A percentile compares a stretch with the other conserved stretches of the same genome.
Evolutionary conservation across 345 rosid species (phyloP).

Genomic region (Eucalyptus sideroxylon): DNA sequence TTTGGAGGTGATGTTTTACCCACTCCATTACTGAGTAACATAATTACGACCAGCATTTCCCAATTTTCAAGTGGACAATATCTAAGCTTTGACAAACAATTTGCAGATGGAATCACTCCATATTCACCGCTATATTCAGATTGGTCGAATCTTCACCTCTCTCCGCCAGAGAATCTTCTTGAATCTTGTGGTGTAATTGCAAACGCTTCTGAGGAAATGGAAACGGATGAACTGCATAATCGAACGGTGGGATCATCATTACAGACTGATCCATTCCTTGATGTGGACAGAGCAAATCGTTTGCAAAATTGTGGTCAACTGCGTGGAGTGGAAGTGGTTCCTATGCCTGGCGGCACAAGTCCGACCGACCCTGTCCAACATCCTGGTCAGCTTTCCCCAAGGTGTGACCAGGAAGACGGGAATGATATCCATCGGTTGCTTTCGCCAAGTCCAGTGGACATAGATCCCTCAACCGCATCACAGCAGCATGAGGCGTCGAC

Average conservation of each 20-base stretch:
- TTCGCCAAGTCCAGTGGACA: not conserved
- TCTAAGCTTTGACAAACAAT: not conserved
- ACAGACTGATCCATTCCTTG: not conserved
- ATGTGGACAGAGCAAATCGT: not conserved
- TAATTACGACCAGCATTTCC: not conserved
- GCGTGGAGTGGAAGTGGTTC: accelerated
- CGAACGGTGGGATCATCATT: too few species aligned
- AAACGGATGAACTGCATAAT: too few species aligned
- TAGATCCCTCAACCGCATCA: not conserved
- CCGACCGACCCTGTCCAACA: not conserved
- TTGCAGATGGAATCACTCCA: not conserved
- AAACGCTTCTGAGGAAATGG: too few species aligned
- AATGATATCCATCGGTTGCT: accelerated
- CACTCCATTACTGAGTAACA: not conserved
- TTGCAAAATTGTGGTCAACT: not conserved
- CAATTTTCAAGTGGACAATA: not conserved
- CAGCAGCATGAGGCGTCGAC: not conserved
- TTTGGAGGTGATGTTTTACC: not conserved
- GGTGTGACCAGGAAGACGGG: not conserved
- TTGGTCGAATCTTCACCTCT: too few species aligned
- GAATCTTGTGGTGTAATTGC: too few species aligned
- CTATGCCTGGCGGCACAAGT: accelerated
- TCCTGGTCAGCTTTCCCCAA: accelerated
- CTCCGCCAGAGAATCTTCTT: too few species aligned
- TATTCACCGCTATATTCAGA: too few species aligned